These are phyloP conservation scores for Lavandula angustifolia DNA, from an alignment of 257 asterid genomes.

Conservation along the genomic window DNA sequence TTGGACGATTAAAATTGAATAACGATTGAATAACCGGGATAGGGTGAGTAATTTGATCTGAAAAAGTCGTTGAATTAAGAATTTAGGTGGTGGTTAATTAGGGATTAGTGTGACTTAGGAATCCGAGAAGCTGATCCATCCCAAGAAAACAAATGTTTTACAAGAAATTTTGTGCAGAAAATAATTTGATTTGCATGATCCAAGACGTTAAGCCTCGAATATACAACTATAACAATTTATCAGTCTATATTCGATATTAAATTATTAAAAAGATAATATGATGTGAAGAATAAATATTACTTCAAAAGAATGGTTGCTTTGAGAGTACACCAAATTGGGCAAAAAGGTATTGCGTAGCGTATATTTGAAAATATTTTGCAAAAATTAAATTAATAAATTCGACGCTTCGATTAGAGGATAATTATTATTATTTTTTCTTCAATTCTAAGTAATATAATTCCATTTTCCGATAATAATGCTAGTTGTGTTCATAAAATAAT, in stretches of 20 bases:
- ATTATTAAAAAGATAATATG: neutral
- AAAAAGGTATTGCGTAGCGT: neutral
- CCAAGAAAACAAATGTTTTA: constrained; percentile 36
- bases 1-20: no score
- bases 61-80: neutral
- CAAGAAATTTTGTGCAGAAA: constrained; percentile 22
- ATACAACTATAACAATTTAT: constrained; percentile 9
- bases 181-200: constrained; percentile 41
- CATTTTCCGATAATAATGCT: neutral
- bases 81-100: neutral
- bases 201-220: constrained; percentile 39
- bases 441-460: constrained; percentile 26
- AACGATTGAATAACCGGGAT: no score
- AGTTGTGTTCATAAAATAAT: no score
- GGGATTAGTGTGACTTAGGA: neutral
- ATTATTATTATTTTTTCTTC: constrained; percentile 8
- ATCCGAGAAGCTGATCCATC: constrained; percentile 33
- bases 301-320: constrained; percentile 27
- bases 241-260: neutral
- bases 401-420: neutral
- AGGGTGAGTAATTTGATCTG: no score
- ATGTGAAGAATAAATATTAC: neutral
- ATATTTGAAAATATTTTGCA: neutral
- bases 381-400: neutral
- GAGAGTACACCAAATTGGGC: constrained; percentile 15